phyloP scores from a whole-genome alignment of 2,329 filamentous ascomycete genomes.

The Penicillium decumbens region DNA sequence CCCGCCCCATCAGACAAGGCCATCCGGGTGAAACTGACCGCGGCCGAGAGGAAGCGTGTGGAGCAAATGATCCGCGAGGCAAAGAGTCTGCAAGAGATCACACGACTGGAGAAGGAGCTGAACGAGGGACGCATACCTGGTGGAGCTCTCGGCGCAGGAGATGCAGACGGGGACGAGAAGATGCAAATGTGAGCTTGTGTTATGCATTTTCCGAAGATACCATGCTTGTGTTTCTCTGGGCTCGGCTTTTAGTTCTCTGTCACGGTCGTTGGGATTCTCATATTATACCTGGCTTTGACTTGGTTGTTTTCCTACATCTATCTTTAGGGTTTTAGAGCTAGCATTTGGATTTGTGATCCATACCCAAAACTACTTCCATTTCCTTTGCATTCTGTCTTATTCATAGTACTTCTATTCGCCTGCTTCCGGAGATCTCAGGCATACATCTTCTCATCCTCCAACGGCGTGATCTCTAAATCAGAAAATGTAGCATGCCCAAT shows the following conservation, averaged over 20 bases:
- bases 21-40: conserved; percentile 77
- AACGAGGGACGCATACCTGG: conserved; percentile 81
- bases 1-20: conserved; percentile 53
- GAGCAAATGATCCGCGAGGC: conserved; percentile 85
- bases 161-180: conserved; percentile 29
- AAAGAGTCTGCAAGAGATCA: conserved; percentile 84
- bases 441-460: no score
- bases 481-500: no score
- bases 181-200: conserved; percentile 36
- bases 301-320: conserved; percentile 10
- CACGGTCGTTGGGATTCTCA: conserved; percentile 12
- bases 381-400: not conserved
- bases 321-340: conserved; percentile 8
- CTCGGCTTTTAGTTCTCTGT: conserved; percentile 8
- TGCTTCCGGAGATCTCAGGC: no score
- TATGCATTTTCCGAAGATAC: conserved; percentile 11
- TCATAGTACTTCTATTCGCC: no score
- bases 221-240: conserved; percentile 9
- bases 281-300: conserved; percentile 12
- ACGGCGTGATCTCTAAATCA: no score
- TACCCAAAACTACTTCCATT: conserved; percentile 8
- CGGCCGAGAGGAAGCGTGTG: conserved; percentile 78
- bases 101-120: conserved; percentile 82
- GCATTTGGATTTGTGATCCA: conserved; percentile 13
- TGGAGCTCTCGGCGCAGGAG: conserved; percentile 47